These are phyloP conservation scores for Saccharomycopsis schoenii DNA, from an alignment of 805 yeast genomes.

Conservation along the genomic window DNA sequence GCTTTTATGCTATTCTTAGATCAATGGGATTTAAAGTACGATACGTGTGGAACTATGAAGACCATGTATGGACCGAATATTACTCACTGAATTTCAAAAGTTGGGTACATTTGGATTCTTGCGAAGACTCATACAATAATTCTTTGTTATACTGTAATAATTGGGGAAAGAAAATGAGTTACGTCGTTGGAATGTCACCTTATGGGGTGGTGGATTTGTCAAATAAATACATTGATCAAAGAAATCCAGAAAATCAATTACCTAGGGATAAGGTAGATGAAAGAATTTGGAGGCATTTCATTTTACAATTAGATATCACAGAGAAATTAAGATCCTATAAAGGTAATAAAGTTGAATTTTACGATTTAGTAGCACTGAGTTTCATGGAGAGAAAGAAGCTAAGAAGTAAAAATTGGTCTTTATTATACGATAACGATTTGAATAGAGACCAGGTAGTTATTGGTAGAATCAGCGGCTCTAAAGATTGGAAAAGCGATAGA, in stretches of 20 bases:
- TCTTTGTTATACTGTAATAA: constrained; percentile 70
- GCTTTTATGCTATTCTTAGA: constrained; percentile 60
- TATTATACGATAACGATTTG: constrained; percentile 11
- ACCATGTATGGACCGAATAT: constrained; percentile 95
- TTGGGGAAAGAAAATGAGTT: constrained; percentile 94
- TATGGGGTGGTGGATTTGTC: constrained; percentile 64
- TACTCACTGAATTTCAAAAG: constrained; percentile 48
- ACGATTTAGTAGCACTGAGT: constrained; percentile 26
- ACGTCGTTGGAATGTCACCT: constrained; percentile 59
- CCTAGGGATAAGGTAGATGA: constrained; percentile 41
- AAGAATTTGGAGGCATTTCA: constrained; percentile 25
- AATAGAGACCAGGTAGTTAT: constrained; percentile 21
- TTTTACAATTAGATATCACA: constrained; percentile 30
- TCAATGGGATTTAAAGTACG: constrained; percentile 44
- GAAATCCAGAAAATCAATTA: constrained; percentile 25
- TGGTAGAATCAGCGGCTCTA: constrained; percentile 64
- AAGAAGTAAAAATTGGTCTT: constrained; percentile 27
- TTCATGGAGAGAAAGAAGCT: constrained; percentile 23
- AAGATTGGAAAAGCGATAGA: constrained; percentile 64
- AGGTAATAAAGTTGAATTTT: constrained; percentile 29
- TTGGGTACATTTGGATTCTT: constrained; percentile 87
- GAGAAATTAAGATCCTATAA: constrained; percentile 23
- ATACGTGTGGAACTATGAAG: constrained; percentile 82
- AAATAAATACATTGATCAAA: constrained; percentile 46
- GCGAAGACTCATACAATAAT: constrained; percentile 78